phyloP scores from a whole-genome alignment of 257 asterid genomes.

The Solanum chilense region DNA sequence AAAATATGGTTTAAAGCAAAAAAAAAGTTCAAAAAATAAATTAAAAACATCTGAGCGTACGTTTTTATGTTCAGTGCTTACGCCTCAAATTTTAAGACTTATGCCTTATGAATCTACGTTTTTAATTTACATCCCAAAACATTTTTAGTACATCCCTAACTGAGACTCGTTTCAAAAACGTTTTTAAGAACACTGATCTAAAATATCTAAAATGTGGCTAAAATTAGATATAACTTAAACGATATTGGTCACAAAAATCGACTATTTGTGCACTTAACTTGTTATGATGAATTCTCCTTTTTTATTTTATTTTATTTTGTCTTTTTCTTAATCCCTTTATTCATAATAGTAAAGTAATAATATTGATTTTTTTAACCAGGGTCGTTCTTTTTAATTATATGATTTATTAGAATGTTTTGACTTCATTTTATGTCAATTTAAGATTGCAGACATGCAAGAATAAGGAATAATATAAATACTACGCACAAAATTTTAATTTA shows the following conservation, averaged over 20 bases:
- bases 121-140: too few relatives aligned
- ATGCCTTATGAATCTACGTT: too few relatives aligned
- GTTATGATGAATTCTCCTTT: not conserved
- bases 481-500: too few relatives aligned
- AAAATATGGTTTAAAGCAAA: too few relatives aligned
- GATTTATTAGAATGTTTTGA: not conserved
- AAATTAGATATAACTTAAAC: not conserved
- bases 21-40: too few relatives aligned
- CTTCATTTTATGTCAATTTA: not conserved
- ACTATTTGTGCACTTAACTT: not conserved
- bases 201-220: too few relatives aligned
- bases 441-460: not conserved
- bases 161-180: too few relatives aligned
- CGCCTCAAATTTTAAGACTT: too few relatives aligned
- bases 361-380: too few relatives aligned
- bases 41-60: fast-evolving
- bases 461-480: not conserved
- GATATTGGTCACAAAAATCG: not conserved
- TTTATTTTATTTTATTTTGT: not conserved
- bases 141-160: too few relatives aligned
- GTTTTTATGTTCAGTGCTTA: too few relatives aligned
- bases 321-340: not conserved
- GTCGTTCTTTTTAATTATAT: not conserved
- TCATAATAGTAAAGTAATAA: not conserved
- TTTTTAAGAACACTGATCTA: too few relatives aligned